These are phyloP conservation scores for bread wheat (Triticum aestivum) DNA, from an alignment of 176 grass and related monocot genomes.

Conservation along the genomic window IWGSC_CS_RefSeq_v2.1 NC_057806.1:47560509-47561008, in stretches of 20 bases:
- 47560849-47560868: slow-evolving; percentile 55
- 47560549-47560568: slow-evolving; percentile 46
- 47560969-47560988: slow-evolving; percentile 34
- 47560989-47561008: slow-evolving; percentile 60
- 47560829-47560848: slow-evolving; percentile 64
- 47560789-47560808: slow-evolving; percentile 51
- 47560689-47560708: slow-evolving; percentile 47
- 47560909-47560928: slow-evolving; percentile 72
- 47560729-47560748: slow-evolving; percentile 56
- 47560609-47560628: slow-evolving; percentile 46
- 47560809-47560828: slow-evolving; percentile 63
- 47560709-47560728: slow-evolving; percentile 59
- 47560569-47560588: slow-evolving; percentile 46
- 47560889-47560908: slow-evolving; percentile 49
- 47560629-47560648: slow-evolving; percentile 65
- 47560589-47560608: slow-evolving; percentile 42
- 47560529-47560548: slow-evolving; percentile 30
- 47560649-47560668: slow-evolving; percentile 38
- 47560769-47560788: slow-evolving; percentile 45
- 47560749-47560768: slow-evolving; percentile 40
- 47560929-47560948: slow-evolving; percentile 42
- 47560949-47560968: slow-evolving; percentile 47
- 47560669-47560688: slow-evolving; percentile 41
- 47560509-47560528: slow-evolving; percentile 53
- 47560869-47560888: slow-evolving; percentile 47